Evolutionary conservation across 208 protist genomes (phyloP), one percentile per base, ranked within the genome.

Genomic region (Crithidia thermophila): DNA sequence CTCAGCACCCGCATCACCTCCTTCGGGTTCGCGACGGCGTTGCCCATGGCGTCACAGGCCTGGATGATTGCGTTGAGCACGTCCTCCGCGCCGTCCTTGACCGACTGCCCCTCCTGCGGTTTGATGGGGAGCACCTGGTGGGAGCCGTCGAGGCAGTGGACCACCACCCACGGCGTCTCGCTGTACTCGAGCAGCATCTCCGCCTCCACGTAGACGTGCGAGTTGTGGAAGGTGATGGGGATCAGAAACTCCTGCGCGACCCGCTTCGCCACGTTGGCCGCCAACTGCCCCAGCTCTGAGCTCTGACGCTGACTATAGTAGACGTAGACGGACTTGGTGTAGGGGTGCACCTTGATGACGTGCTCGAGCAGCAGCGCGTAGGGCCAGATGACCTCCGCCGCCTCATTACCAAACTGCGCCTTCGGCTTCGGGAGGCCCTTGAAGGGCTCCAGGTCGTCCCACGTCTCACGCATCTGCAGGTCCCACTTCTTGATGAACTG

Each of bases 291-390:
- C 11, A 37, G 45, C 27, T 36, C 27, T 16, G 91, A 89, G 74
- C 57, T 66, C 66, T 92, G 85, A 33, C 77, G 76, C 67, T 97
- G 89, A 40, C 78, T 81, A 65, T 94, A 97, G 75, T 94, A 97
- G 6, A 94, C 83, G 67, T 97, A 97, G 56, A 97, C 91, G 47
- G 91, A 97, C 74, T 97, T 97, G 30, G 87, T 97, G 67, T 94
- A 97, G 30, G 88, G 91, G 72, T 97, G 91, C 37, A 97, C 88
- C 66, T 85, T 84, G 60, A 94, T 81, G 30, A 92, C 81, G 36
- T 87, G 76, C 79, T 97, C 87, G 1, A 97, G 73, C 49, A 97
- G 75, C 20, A 94, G 20, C 10, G 87, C 84, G 71, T 97, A 97
- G 16, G 91, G 91, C 89, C 91, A 97, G 56, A 95, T 77, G 9